These are phyloP conservation scores for Meira nashicola DNA, from an alignment of 1,284 basidiomycete genomes.

Conservation along the genomic window DNA sequence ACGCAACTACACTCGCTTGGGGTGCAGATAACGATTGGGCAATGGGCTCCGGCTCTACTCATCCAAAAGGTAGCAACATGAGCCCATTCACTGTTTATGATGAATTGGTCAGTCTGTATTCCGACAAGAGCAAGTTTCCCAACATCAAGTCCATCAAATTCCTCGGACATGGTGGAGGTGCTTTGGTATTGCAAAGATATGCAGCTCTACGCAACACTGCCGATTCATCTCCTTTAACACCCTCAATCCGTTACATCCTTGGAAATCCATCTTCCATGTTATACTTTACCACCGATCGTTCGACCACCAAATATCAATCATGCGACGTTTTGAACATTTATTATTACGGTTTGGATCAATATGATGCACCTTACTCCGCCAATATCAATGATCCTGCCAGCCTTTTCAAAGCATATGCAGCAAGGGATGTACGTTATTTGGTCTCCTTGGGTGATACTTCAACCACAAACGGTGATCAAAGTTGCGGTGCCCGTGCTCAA, in stretches of 20 bases:
- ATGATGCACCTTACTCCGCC: constrained; percentile 14
- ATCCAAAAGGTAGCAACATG: constrained; percentile 18
- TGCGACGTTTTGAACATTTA: constrained; percentile 34
- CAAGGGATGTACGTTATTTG: constrained; percentile 34
- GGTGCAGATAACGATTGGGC: constrained; percentile 38
- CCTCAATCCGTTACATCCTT: constrained; percentile 28
- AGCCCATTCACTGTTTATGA: constrained; percentile 28
- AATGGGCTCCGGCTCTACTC: constrained; percentile 23
- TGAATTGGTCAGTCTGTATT: constrained; percentile 21
- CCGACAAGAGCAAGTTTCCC: constrained; percentile 22
- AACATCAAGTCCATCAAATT: constrained; percentile 39
- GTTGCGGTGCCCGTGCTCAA: constrained; percentile 29
- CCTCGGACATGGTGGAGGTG: constrained; percentile 43
- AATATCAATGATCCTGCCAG: not conserved
- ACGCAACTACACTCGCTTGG: constrained; percentile 25
- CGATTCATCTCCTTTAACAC: constrained; percentile 3
- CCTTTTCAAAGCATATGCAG: constrained; percentile 27
- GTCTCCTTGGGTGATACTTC: constrained; percentile 26
- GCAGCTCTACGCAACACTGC: constrained; percentile 25
- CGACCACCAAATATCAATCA: constrained; percentile 1
- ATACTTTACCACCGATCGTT: constrained; percentile 38
- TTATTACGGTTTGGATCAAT: constrained; percentile 29
- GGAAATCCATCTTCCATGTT: constrained; percentile 34
- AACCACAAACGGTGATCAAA: constrained; percentile 31
- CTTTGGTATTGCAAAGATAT: constrained; percentile 35